Evolutionary conservation across 768 basidiomycete species (phyloP).

Genomic region (Pisolithus sp.): DNA sequence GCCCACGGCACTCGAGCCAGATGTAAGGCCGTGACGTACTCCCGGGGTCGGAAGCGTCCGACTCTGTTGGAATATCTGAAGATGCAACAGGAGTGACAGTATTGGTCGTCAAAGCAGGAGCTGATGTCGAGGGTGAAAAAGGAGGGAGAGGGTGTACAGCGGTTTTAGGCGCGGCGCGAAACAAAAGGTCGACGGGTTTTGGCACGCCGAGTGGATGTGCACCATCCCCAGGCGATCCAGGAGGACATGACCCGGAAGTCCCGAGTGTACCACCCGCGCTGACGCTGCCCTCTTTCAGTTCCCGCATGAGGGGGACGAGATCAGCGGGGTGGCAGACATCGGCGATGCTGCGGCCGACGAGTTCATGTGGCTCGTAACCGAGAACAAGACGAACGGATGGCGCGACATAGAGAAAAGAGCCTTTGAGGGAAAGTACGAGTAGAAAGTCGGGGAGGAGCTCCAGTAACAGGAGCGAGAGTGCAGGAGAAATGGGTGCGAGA

Average conservation of each 20-base stretch:
- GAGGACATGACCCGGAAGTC: conserved; percentile 11
- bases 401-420: conserved; percentile 86
- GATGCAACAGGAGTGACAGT: not conserved
- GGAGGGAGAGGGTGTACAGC: conserved; percentile 4
- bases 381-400: conserved; percentile 72
- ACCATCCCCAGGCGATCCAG: conserved; percentile 7
- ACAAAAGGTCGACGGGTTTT: conserved; percentile 74
- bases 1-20: conserved; percentile 89
- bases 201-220: conserved; percentile 23
- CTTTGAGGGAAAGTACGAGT: conserved; percentile 88
- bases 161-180: conserved; percentile 67
- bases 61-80: not conserved
- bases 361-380: conserved; percentile 81
- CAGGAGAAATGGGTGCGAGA: conserved; percentile 40
- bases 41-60: not conserved
- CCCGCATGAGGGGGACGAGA: conserved; percentile 83
- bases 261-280: conserved; percentile 10
- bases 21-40: conserved; percentile 44
- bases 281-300: conserved; percentile 64
- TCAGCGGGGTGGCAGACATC: conserved; percentile 89
- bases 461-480: conserved; percentile 43
- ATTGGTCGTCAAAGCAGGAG: not conserved
- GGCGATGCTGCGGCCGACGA: conserved; percentile 69
- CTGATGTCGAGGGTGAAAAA: not conserved
- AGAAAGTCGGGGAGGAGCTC: conserved; percentile 71